Percentiles rank a stretch among this genome's conserved stretches.
phyloP scores from a whole-genome alignment of 139 green algal species.

The Spirogloea muscicola region DNA sequence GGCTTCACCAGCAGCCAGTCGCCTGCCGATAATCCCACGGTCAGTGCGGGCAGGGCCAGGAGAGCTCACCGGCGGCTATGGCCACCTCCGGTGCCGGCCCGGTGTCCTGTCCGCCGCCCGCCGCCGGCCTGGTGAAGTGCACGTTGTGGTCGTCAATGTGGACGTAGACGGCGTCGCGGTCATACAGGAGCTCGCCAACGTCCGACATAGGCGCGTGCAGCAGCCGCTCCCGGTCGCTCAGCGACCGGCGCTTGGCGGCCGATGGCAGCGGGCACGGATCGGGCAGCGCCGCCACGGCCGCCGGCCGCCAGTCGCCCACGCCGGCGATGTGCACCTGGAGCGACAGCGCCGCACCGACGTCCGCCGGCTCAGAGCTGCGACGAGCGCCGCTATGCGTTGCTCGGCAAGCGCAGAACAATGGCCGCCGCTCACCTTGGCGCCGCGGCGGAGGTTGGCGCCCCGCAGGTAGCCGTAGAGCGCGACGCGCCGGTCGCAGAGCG shows the following conservation, averaged over 20 bases:
- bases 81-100: not conserved
- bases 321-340: conserved; percentile 80
- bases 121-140: conserved; percentile 43
- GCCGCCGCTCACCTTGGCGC: conserved; percentile 28
- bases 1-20: not conserved
- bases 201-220: conserved; percentile 97
- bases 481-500: conserved; percentile 80
- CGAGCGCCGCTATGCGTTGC: not conserved
- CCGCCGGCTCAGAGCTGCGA: not conserved
- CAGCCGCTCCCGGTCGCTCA: conserved; percentile 74
- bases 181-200: conserved; percentile 89
- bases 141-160: conserved; percentile 96
- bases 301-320: conserved; percentile 75
- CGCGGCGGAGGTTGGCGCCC: conserved; percentile 72
- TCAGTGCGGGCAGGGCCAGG: no score
- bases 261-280: conserved; percentile 94
- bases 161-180: conserved; percentile 96
- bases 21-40: no score
- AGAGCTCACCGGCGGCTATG: no score
- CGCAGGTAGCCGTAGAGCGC: conserved; percentile 90
- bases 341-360: not conserved
- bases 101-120: not conserved
- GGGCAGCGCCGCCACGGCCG: conserved; percentile 72
- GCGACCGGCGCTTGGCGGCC: conserved; percentile 58
- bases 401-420: not conserved